Percentiles rank a stretch among this genome's conserved stretches.
Evolutionary conservation across 2,329 filamentous ascomycete genomes (phyloP).

Genomic region (Venturia effusa): DNA sequence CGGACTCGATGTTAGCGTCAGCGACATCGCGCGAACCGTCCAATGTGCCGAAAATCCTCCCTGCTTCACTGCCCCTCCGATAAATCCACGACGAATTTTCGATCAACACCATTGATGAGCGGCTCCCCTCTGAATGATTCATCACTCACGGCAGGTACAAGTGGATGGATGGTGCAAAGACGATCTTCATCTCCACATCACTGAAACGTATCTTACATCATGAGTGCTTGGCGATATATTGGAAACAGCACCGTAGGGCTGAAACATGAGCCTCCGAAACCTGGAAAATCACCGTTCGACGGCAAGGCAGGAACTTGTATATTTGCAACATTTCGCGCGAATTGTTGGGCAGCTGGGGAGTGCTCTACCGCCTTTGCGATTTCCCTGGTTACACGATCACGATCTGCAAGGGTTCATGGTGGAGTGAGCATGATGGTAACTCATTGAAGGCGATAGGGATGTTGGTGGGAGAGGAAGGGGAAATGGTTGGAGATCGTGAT

Average conservation of each 20-base stretch:
- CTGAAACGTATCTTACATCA: too few relatives aligned
- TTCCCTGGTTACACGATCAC: constrained; percentile 2
- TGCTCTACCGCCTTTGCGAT: constrained; percentile 3
- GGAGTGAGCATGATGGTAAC: not conserved
- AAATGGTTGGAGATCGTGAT: not conserved
- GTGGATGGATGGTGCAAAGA: too few relatives aligned
- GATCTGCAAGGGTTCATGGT: constrained; percentile 6
- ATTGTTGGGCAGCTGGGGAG: not conserved
- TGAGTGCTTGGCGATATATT: not conserved
- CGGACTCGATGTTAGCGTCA: not conserved
- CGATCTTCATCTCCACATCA: too few relatives aligned
- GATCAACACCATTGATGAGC: not conserved
- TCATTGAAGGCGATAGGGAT: not conserved
- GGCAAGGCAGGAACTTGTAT: too few relatives aligned
- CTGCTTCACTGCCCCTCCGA: not conserved
- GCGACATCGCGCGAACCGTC: not conserved
- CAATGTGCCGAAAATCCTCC: not conserved
- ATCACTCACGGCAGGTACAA: too few relatives aligned
- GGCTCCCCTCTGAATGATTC: not conserved
- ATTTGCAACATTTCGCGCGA: too few relatives aligned
- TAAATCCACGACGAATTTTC: not conserved
- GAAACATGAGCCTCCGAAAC: too few relatives aligned
- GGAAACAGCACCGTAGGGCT: too few relatives aligned
- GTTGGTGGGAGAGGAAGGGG: not conserved
- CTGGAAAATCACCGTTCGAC: too few relatives aligned